Evolutionary conservation across 805 yeast genomes (phyloP), one percentile per base, ranked within the genome.

Genomic region (Metschnikowia lochheadii): DNA sequence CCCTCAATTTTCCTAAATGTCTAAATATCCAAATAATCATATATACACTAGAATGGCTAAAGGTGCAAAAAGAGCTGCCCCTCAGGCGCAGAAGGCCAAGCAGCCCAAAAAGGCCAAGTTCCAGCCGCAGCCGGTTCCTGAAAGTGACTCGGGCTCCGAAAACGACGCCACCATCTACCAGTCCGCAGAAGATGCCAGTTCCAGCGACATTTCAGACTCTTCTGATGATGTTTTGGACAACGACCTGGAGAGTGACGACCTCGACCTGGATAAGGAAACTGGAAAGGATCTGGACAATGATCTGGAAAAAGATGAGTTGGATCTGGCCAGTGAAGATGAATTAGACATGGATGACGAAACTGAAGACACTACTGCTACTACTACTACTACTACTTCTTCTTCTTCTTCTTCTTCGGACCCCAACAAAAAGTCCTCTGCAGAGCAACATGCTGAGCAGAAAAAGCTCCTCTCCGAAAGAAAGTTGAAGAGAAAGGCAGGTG

Each of bases 401-500:
- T 18, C 20, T 18, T 18, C 20, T 18, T 18, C 20, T 18, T 26
- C 29, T 8, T 26, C 29, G 11, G 77, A 74, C 52, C 77, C 77
- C 49, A 70, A 76, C 56, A 77, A 78, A 62, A 73, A 77, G 54
- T 46, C 81, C 0, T 80, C 88, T 0, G 80, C 75, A 49, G 89
- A 84, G 63, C 82, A 81, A 58, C 95, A 89, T 64, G 84, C 84
- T 29, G 96, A 89, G 65, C 97, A 92, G 70, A 84, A 84, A 66
- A 83, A 83, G 61, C 64, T 84, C 36, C 75, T 86, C 36, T 81
- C 82, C 51, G 97, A 91, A 65, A 83, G 99, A 70, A 92, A 91
- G 68, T 73, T 89, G 56, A 82, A 84, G 64, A 83, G 96, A 73
- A 88, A 86, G 64, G 80, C 94, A n/a, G 98, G 97, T 61, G 71